A percentile compares a stretch with the other conserved stretches of the same genome.
phyloP scores from a whole-genome alignment of 441 rosid genomes.

The Aquilaria agallochum region DNA sequence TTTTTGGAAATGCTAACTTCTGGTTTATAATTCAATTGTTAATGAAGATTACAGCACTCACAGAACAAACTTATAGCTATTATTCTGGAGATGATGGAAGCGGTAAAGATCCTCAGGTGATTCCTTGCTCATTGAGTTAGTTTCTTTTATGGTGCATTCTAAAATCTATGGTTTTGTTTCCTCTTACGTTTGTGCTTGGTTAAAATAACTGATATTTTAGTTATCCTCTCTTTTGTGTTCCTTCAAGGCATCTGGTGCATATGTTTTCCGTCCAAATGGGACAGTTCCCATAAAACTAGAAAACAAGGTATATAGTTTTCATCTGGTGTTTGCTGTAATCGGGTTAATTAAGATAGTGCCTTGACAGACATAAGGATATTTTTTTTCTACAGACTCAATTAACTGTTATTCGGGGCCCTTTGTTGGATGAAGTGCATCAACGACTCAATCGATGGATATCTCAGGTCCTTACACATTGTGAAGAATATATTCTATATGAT shows the following conservation, averaged over 20 bases:
- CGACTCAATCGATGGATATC: conserved; percentile 62
- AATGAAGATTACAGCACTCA: conserved; percentile 34
- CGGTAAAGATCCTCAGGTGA: conserved; percentile 66
- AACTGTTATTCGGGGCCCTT: conserved; percentile 49
- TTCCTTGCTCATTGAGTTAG: conserved; percentile 11
- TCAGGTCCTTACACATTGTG: conserved; percentile 38
- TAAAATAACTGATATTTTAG: neutral
- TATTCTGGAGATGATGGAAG: conserved; percentile 65
- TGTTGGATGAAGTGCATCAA: conserved; percentile 74
- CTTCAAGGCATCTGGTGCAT: conserved; percentile 73
- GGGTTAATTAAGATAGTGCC: conserved; percentile 4
- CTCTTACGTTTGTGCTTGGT: conserved; percentile 1
- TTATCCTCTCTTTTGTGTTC: neutral
- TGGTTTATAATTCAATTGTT: conserved; percentile 11
- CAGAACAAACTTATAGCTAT: conserved; percentile 54
- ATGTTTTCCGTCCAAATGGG: conserved; percentile 69
- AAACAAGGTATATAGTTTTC: conserved; percentile 38
- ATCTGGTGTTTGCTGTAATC: neutral
- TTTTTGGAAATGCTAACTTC: conserved; percentile 10
- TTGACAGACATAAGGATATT: conserved; percentile 11
- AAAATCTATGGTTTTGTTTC: neutral
- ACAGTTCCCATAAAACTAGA: conserved; percentile 36
- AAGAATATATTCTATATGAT: too few relatives aligned
- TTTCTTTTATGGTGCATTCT: too few relatives aligned
- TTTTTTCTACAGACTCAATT: conserved; percentile 36